These are phyloP conservation scores for Lasiosphaeria miniovina DNA, from an alignment of 495 filamentous ascomycete genomes.

Conservation along the genomic window DNA sequence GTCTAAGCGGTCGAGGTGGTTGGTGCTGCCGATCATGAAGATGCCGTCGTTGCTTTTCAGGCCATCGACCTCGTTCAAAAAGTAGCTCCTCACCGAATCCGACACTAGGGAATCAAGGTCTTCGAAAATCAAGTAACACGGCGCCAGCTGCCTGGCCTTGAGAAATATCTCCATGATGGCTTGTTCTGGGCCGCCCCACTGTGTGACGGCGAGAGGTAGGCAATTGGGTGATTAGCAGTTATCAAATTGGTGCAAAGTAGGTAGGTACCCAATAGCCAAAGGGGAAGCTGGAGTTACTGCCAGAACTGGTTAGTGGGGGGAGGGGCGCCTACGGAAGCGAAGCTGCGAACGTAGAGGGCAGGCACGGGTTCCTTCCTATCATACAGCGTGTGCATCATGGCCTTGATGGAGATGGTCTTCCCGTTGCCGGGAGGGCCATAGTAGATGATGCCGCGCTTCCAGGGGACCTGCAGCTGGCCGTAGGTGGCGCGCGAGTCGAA, in stretches of 20 bases:
- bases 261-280: too few relatives aligned
- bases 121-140: conserved; percentile 58
- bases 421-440: conserved; percentile 62
- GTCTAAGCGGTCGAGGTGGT: conserved; percentile 58
- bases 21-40: conserved; percentile 63
- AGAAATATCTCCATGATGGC: conserved; percentile 48
- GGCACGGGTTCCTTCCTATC: conserved; percentile 35
- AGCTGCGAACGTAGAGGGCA: conserved; percentile 36
- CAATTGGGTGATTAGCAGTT: conserved; percentile 5
- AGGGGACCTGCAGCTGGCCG: conserved; percentile 55
- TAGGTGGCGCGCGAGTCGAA: conserved; percentile 56
- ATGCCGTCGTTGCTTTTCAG: conserved; percentile 65
- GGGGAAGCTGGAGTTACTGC: too few relatives aligned
- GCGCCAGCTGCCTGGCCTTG: conserved; percentile 50
- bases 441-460: conserved; percentile 54
- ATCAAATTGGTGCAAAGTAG: too few relatives aligned
- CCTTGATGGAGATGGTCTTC: conserved; percentile 69
- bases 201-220: neutral
- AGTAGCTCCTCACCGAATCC: conserved; percentile 55
- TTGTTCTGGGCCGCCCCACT: conserved; percentile 41
- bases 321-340: conserved; percentile 22
- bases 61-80: conserved; percentile 70
- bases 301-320: neutral
- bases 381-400: conserved; percentile 58
- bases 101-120: conserved; percentile 63